Evolutionary conservation across 139 green algal species (phyloP), one percentile per base, ranked within the genome.

Genomic region (Zygnema cylindricum): DNA sequence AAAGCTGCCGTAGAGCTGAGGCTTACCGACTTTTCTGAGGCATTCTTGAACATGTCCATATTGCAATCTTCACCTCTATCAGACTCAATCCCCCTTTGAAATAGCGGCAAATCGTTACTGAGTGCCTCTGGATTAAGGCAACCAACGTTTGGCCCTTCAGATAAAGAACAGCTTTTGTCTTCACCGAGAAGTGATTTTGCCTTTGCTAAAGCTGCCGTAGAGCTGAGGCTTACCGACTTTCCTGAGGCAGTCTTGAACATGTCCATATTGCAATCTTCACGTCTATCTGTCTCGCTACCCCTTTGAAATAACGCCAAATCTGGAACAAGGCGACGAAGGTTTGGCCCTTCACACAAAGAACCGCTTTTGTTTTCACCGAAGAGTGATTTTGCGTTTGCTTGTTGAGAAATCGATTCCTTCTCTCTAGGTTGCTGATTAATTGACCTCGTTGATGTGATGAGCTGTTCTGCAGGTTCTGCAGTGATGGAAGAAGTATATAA

Each of bases 21-120:
- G 22, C 1, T 0, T 0, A 83, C n/a, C 3, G n/a, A 33, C 0
- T 83, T 83, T 33, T 22, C 32, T 75, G 76, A 83, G 32, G 76
- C 76, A 11, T n/a, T 83, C 71, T 69, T 32, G 32, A 83, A 83
- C 11, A 83, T 3, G 71, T 35, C 11, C 30, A 55, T 55, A 35
- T n/a, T 41, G 33, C 71, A 32, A 69, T 71, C 1, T 30, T 16
- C n/a, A 21, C 33, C 41, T 33, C 32, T 73, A 0, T 83, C 32
- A 75, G 22, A 55, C 2, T 83, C n/a, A 32, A 36, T 63, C 7
- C 49, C 16, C 16, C 7, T 16, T 63, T 7, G 16, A 63, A 63
- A 63, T 16, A 25, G 7, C 7, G 49, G 49, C 49, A 63, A 63
- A 63, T 63, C 49, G 49, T 63, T 63, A 16, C 49, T 63, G 49